Base-by-base conservation (phyloP, 345 rosid genomes). In the Hibiscus tridactylites region DNA sequence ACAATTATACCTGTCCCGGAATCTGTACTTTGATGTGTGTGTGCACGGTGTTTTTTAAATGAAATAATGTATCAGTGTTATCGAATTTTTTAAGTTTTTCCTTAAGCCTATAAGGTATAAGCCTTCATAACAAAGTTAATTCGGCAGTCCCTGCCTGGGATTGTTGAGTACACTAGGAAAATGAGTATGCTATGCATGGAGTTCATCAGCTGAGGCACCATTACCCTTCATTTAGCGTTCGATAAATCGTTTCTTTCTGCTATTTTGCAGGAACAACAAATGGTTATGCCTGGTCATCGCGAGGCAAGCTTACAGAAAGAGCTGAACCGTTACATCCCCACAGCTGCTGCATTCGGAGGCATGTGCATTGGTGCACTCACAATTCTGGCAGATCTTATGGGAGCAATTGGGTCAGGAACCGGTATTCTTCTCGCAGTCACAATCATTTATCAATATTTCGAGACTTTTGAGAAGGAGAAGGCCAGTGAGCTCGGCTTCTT, bases 241-340 rank as follows among this genome's bases (percentile, higher is more conserved):
- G 16, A 12, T n/a, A 4, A 29, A 53, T 57, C 16, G 8, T n/a
- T 68, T 53, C 17, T 12, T 8, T 17, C 31, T 17, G 16, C 46
- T 69, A 9, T 58, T 71, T 39, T 72, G 61, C 71, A 87, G 95
- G 95, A 90, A 69, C 95, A 90, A 86, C 92, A 86, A 84, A 89
- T 89, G 95, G 94, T 89, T 65, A 87, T 89, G 91, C 91, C 91
- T 4, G 94, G 94, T 56, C 94, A 87, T 66, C 81, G 88, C 37
- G 91, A 89, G 52, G 83, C 85, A 28, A 89, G 85, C 75, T 76
- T 89, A 47, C 90, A 84, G 74, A 89, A 89, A 76, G 95, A 89
- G 78, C 73, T 89, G 80, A 87, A 85, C 57, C 84, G 88, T 13
- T 87, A 87, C 77, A 86, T 87, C 71, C 95, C 95, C n/a, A 88